These are phyloP conservation scores for Rubia tinctorum DNA, from an alignment of 305 asterid genomes.

Conservation along the genomic window DNA sequence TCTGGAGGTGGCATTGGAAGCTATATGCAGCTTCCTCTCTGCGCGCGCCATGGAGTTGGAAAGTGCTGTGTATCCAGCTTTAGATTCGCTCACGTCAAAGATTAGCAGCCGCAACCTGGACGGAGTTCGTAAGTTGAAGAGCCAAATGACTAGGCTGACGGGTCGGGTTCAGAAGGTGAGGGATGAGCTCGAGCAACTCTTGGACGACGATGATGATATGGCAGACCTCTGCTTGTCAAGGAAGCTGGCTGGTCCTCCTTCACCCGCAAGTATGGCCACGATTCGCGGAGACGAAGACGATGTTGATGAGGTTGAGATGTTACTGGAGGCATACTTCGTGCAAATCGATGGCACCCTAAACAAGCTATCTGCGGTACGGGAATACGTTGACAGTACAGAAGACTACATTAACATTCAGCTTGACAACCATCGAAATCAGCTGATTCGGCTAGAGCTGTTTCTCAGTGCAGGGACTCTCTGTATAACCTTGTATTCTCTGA, in stretches of 20 bases:
- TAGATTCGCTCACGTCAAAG: slow-evolving; percentile 92
- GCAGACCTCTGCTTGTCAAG: slow-evolving; percentile 93
- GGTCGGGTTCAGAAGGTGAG: slow-evolving; percentile 97
- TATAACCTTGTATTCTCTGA: slow-evolving; percentile 55
- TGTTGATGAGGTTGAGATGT: slow-evolving; percentile 95
- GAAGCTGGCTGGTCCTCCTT: slow-evolving; percentile 57
- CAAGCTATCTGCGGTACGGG: slow-evolving; percentile 89
- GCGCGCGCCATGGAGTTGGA: slow-evolving; percentile 83
- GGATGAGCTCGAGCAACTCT: slow-evolving; percentile 94
- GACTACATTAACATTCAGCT: slow-evolving; percentile 97
- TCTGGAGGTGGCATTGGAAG: slow-evolving; percentile 86
- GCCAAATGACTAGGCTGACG: slow-evolving; percentile 95
- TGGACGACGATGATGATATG: slow-evolving; percentile 98
- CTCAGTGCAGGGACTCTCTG: slow-evolving; percentile 85
- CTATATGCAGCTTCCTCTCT: slow-evolving; percentile 80
- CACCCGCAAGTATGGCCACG: slow-evolving; percentile 82
- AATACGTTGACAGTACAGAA: slow-evolving; percentile 88
- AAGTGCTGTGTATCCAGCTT: slow-evolving; percentile 86
- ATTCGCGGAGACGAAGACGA: slow-evolving; percentile 81
- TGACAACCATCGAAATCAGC: slow-evolving; percentile 95
- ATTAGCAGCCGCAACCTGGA: slow-evolving; percentile 93
- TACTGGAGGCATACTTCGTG: slow-evolving; percentile 96
- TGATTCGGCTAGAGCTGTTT: slow-evolving; percentile 89
- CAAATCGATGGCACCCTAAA: slow-evolving; percentile 87
- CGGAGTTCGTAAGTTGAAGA: slow-evolving; percentile 79